These are phyloP conservation scores for Puya raimondii DNA, from an alignment of 176 grass and related monocot genomes.

Conservation along the genomic window DNA sequence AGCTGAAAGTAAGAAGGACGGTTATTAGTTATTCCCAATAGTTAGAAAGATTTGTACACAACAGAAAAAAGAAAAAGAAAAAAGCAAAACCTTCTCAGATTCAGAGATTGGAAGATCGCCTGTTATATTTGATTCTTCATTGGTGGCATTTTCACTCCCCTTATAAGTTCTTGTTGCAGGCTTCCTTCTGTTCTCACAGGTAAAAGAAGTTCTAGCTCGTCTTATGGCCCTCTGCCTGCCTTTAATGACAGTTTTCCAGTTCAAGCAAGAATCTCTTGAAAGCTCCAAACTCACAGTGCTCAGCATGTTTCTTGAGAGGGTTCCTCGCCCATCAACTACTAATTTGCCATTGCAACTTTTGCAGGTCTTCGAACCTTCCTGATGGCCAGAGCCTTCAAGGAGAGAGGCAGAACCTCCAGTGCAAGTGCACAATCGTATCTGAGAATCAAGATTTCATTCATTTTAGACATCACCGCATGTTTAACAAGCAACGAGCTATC, in stretches of 20 bases:
- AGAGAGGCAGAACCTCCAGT: conserved; percentile 14
- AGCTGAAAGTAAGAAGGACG: conserved; percentile 39
- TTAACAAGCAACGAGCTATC: neutral
- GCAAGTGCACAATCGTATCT: conserved; percentile 41
- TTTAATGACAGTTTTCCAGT: conserved; percentile 52
- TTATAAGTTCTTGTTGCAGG: conserved; percentile 33
- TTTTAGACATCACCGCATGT: conserved; percentile 7
- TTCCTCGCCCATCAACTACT: conserved; percentile 24
- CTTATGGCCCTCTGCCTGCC: conserved; percentile 59
- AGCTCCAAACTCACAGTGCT: conserved; percentile 47
- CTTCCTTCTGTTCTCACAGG: conserved; percentile 38
- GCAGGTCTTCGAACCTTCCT: conserved; percentile 37
- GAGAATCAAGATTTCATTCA: conserved; percentile 14
- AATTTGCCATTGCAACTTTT: conserved; percentile 43
- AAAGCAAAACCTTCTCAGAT: conserved; percentile 81
- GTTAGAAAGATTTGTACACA: conserved; percentile 2
- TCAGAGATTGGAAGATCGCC: conserved; percentile 50
- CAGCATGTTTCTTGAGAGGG: conserved; percentile 43
- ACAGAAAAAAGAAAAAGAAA: conserved; percentile 11
- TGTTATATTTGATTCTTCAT: conserved; percentile 27
- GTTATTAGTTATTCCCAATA: conserved; percentile 11
- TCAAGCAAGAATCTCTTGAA: conserved; percentile 51
- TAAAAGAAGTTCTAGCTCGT: conserved; percentile 55
- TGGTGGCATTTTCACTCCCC: conserved; percentile 20
- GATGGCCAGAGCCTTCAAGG: conserved; percentile 17